Conservation (phyloP, 768 basidiomycete genomes). For the Hydnum rufescens region DNA sequence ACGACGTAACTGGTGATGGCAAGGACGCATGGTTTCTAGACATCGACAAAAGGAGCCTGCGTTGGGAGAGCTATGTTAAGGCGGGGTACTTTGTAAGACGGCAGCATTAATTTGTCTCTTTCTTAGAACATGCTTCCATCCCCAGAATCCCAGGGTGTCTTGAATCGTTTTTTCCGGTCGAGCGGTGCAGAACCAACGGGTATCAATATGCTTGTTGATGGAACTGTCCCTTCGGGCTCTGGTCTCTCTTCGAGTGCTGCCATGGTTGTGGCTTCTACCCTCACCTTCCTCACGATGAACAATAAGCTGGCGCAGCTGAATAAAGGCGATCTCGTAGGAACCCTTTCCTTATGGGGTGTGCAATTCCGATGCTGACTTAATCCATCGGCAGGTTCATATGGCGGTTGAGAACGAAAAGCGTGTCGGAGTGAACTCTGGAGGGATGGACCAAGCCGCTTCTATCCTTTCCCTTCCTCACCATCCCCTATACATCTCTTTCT, state of each 20-base stretch:
- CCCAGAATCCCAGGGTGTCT: conserved; percentile 31
- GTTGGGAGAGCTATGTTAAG: conserved; percentile 81
- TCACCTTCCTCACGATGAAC: conserved; percentile 64
- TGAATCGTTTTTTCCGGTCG: conserved; percentile 36
- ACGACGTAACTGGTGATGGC: not conserved
- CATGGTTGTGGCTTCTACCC: conserved; percentile 72
- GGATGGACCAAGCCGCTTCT: conserved; percentile 85
- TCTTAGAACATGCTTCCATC: not conserved
- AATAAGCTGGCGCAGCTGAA: conserved; percentile 34
- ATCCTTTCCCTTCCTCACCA: conserved; percentile 53
- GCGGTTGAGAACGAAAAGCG: conserved; percentile 71
- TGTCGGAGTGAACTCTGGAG: conserved; percentile 30
- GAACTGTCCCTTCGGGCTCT: conserved; percentile 69
- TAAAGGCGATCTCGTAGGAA: conserved; percentile 39
- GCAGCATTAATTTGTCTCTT: not conserved
- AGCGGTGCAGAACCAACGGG: conserved; percentile 25
- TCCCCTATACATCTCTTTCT: conserved; percentile 67
- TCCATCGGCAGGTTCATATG: conserved; percentile 27
- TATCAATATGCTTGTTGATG: conserved; percentile 59
- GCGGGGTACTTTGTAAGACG: conserved; percentile 58
- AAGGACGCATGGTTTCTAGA: conserved; percentile 41
- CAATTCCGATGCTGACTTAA: not conserved
- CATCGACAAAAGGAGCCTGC: conserved; percentile 44
- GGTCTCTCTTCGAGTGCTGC: conserved; percentile 79
- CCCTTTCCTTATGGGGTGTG: not conserved